These are phyloP conservation scores for Aspergillus pseudoglaucus DNA, from an alignment of 2,329 filamentous ascomycete species.

Conservation along the genomic window DNA sequence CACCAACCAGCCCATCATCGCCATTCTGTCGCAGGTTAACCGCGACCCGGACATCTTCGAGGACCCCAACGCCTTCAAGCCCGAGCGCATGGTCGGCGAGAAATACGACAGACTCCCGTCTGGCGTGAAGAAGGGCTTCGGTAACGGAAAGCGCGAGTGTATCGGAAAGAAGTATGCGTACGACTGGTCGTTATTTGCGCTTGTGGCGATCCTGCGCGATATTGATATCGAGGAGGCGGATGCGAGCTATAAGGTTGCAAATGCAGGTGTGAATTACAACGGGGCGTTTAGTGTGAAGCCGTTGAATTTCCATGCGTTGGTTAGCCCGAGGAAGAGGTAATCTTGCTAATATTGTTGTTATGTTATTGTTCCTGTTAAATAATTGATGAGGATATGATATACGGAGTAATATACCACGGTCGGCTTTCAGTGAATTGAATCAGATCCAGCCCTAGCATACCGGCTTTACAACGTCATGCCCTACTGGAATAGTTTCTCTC, in stretches of 20 bases:
- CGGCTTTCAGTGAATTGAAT: too few relatives aligned
- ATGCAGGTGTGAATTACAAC: constrained; percentile 29
- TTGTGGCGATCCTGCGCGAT: constrained; percentile 61
- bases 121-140: constrained; percentile 64
- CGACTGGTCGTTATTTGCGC: constrained; percentile 61
- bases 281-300: constrained; percentile 51
- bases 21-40: constrained; percentile 54
- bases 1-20: constrained; percentile 46
- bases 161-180: constrained; percentile 68
- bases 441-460: too few relatives aligned
- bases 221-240: constrained; percentile 62
- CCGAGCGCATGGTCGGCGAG: constrained; percentile 67
- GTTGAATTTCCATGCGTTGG: constrained; percentile 12
- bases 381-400: neutral
- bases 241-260: constrained; percentile 37
- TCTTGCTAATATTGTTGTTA: neutral
- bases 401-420: neutral
- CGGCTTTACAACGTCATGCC: too few relatives aligned
- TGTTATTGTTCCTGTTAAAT: neutral
- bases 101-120: constrained; percentile 59
- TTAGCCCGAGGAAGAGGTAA: neutral
- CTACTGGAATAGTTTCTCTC: too few relatives aligned
- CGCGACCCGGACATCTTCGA: constrained; percentile 58
- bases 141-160: constrained; percentile 63
- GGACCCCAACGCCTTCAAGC: constrained; percentile 59